phyloP scores from a whole-genome alignment of 2,329 filamentous ascomycete genomes.

The Tolypocladium endophyticum region DNA sequence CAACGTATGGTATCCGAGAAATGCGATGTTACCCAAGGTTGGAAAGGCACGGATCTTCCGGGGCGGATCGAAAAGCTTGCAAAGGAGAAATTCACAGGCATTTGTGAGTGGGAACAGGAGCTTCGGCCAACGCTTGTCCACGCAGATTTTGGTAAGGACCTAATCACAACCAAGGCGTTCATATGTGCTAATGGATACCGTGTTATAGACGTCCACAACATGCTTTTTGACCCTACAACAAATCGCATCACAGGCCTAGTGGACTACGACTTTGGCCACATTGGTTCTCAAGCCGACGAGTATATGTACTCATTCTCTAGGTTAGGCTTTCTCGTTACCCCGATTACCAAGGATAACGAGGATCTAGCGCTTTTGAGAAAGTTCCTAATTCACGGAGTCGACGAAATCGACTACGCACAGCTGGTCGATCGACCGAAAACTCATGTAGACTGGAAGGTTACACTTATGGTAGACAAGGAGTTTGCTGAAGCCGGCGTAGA shows the following conservation, averaged over 20 bases:
- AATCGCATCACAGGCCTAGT: neutral
- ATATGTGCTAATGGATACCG: neutral
- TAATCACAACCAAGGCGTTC: neutral
- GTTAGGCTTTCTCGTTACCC: neutral
- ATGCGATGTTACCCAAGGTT: neutral
- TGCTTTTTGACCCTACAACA: neutral
- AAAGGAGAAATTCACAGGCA: neutral
- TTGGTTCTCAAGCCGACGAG: neutral
- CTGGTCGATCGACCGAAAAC: neutral
- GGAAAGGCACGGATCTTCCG: neutral
- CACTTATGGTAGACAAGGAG: neutral
- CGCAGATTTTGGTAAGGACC: neutral
- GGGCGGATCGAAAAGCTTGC: neutral
- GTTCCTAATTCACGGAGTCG: neutral
- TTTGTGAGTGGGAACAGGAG: neutral
- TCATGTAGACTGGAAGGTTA: neutral
- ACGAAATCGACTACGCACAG: neutral
- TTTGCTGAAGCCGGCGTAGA: neutral
- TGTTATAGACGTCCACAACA: neutral
- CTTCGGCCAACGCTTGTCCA: neutral
- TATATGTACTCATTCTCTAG: neutral
- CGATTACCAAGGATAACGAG: neutral
- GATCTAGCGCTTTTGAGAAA: neutral
- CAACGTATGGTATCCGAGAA: neutral
- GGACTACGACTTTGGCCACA: slow-evolving; percentile 1